These are phyloP conservation scores for Typha latifolia DNA, from an alignment of 176 grass and related monocot species.

Conservation along the genomic window DNA sequence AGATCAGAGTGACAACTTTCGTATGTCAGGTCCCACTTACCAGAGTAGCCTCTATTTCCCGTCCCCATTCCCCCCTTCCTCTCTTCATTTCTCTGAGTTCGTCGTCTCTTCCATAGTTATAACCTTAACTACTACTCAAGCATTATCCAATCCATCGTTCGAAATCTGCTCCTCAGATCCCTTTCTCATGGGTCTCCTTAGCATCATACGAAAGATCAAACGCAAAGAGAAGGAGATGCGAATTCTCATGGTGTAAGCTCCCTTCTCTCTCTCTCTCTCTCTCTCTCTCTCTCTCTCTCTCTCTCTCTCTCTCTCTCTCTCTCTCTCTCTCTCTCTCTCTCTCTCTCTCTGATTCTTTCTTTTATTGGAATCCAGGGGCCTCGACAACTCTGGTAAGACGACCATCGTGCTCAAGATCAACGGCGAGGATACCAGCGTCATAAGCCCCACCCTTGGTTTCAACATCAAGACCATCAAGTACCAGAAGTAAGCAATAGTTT, in stretches of 20 bases:
- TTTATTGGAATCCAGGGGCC: conserved; percentile 35
- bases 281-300: neutral
- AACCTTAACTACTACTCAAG: too few relatives aligned
- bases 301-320: neutral
- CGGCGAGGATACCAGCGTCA: conserved; percentile 82
- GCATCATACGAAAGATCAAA: conserved; percentile 88
- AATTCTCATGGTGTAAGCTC: conserved; percentile 87
- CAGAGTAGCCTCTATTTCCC: too few relatives aligned
- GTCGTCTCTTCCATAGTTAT: too few relatives aligned
- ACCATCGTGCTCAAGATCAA: conserved; percentile 84
- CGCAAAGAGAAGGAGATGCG: conserved; percentile 95
- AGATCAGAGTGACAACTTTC: too few relatives aligned
- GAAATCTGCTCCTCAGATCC: neutral
- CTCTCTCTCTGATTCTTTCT: neutral
- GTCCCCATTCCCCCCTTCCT: too few relatives aligned
- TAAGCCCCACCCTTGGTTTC: conserved; percentile 89
- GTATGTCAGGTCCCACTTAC: too few relatives aligned
- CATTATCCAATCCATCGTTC: too few relatives aligned
- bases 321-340: neutral
- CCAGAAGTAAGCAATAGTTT: conserved; percentile 39
- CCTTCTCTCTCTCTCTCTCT: neutral
- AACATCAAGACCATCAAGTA: conserved; percentile 97
- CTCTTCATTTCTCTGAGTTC: too few relatives aligned
- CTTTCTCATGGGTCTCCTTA: conserved; percentile 60
- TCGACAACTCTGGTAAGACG: conserved; percentile 87